Evolutionary conservation across 1,139 yeast genomes (phyloP).

Genomic region (Candida sp.): DNA sequence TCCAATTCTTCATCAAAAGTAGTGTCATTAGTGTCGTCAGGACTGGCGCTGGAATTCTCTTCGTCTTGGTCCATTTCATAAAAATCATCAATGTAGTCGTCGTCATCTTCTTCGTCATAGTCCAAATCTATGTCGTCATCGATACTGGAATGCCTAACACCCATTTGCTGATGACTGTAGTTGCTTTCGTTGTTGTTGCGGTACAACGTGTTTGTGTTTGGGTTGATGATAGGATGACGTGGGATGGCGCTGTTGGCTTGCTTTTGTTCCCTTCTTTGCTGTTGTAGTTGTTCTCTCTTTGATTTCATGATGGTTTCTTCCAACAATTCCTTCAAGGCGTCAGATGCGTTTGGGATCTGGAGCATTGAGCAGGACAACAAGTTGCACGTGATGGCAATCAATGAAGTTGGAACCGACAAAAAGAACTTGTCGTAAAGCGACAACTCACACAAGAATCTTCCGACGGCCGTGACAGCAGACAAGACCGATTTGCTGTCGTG

Average conservation of each 20-base stretch:
- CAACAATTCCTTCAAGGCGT: constrained; percentile 29
- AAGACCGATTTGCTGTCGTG: constrained; percentile 24
- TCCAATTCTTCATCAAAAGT: constrained; percentile 20
- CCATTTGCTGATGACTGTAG: constrained; percentile 12
- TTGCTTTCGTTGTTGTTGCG: constrained; percentile 14
- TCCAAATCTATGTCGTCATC: constrained; percentile 15
- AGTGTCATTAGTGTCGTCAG: constrained; percentile 18
- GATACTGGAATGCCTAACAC: constrained; percentile 13
- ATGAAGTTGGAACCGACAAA: constrained; percentile 61
- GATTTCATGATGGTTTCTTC: constrained; percentile 13
- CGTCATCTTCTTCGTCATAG: constrained; percentile 13
- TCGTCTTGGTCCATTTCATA: constrained; percentile 11
- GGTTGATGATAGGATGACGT: constrained; percentile 3
- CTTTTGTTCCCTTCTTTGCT: constrained; percentile 2
- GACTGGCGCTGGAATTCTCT: constrained; percentile 14
- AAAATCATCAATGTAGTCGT: constrained; percentile 10
- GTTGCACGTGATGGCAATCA: constrained; percentile 72
- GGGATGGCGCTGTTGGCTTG: neutral
- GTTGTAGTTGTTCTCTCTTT: constrained; percentile 3
- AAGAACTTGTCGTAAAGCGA: constrained; percentile 75
- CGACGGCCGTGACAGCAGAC: constrained; percentile 57
- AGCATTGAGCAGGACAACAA: constrained; percentile 73
- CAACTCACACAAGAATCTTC: constrained; percentile 76
- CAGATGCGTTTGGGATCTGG: constrained; percentile 44
- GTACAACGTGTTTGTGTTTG: constrained; percentile 10